Percentiles rank a stretch among this genome's conserved stretches.
Conservation (phyloP, 2,329 filamentous ascomycete genomes). For the Cadophora sp. region DNA sequence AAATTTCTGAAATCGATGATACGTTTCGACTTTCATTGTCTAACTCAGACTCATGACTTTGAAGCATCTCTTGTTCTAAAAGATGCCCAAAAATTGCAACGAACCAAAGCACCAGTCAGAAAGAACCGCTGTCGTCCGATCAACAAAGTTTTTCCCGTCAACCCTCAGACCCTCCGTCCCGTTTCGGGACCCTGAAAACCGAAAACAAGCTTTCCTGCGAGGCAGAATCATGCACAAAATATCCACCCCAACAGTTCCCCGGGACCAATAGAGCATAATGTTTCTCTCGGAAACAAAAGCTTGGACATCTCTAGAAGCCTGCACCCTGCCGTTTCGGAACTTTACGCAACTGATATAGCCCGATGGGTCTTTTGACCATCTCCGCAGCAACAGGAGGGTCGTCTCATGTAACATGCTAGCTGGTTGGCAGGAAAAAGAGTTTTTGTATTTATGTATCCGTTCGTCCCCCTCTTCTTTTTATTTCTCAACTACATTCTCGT, state of each 20-base stretch:
- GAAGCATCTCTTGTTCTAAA: not conserved
- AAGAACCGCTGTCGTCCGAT: conserved; percentile 6
- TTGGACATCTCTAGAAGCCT: not conserved
- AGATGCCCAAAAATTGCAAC: not conserved
- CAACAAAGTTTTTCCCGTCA: not conserved
- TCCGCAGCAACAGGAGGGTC: conserved; percentile 12
- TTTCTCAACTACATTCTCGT: not conserved
- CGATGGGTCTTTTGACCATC: conserved; percentile 1
- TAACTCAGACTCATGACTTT: not conserved
- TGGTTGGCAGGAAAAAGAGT: not conserved
- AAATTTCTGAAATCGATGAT: no score
- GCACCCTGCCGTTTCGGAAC: conserved; percentile 7
- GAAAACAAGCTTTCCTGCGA: not conserved
- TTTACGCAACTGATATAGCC: not conserved
- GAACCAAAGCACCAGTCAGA: not conserved
- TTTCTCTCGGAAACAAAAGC: not conserved
- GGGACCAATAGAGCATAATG: not conserved
- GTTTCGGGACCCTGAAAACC: conserved; percentile 7
- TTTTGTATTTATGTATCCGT: not conserved
- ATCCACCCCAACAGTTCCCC: not conserved
- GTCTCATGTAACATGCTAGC: conserved; percentile 12
- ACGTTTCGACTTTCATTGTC: not conserved
- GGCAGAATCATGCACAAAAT: conserved; percentile 8
- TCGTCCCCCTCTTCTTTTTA: not conserved
- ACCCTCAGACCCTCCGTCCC: not conserved